Base-by-base conservation (phyloP, 1,284 basidiomycete genomes). In the Pholiota adiposa region DNA sequence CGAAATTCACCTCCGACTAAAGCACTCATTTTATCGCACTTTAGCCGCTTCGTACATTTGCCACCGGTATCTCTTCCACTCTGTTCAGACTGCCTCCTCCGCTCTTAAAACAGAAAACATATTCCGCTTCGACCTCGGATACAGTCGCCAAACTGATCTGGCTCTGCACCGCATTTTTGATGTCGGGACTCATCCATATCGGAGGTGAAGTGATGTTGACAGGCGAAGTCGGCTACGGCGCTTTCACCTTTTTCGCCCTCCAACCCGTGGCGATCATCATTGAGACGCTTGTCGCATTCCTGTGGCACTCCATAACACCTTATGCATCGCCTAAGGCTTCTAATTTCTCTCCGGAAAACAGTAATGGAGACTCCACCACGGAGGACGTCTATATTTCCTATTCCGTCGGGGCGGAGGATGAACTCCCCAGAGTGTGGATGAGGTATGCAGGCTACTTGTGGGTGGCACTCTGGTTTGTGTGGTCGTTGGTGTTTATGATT, bases 121-220 rank as follows among this genome's bases (percentile, higher is more conserved):
- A 29, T 34, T 7, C 34, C 40, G 14, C 38, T 23, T 36, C 38
- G 21, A 7, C 16, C 25, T 52, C 49, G 23, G 36, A 44, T 6
- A 54, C 31, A 6, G 23, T 54, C 3, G 43, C 34, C 14, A 64
- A 60, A 38, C 31, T 65, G 19, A 43, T 64, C 7, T 61, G 62
- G 23, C 51, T 72, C 5, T 66, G 66, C 34, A 61, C 48, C 9
- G 65, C 65, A 5, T 74, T 74, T 58, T 50, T 70, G 36, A 51
- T 71, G 9, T 67, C 67, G 8, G 70, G 65, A 2, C 6, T 63
- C n/a, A 59, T 70, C 36, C 73, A 74, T 44, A 59, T 63, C 23
- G 65, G 59, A 0, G 69, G 66, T 3, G 73, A 74, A 33, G 64
- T 59, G 38, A 70, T 72, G 70, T 51, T 69, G 43, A 29, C 69